phyloP scores from a whole-genome alignment of 106 monocot genomes.

The Allium cepa region DNA sequence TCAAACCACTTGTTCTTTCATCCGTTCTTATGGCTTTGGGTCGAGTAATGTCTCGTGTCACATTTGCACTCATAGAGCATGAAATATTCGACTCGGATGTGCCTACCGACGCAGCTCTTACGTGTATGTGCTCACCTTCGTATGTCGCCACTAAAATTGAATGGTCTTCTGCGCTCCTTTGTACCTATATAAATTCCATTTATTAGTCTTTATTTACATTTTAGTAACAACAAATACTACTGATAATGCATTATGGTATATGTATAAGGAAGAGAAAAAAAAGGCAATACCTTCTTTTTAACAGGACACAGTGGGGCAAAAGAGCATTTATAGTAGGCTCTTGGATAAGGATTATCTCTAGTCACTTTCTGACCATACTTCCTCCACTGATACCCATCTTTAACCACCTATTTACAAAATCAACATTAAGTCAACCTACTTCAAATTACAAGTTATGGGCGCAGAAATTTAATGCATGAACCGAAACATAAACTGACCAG shows the following conservation, averaged over 20 bases:
- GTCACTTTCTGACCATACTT: constrained; percentile 82
- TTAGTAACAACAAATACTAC: background rate
- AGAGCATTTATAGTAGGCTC: constrained; percentile 84
- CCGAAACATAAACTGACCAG: constrained; percentile 1
- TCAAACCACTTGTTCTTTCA: background rate
- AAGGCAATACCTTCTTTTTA: constrained; percentile 64
- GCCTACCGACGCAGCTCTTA: background rate
- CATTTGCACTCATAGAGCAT: constrained; percentile 10
- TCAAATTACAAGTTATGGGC: background rate
- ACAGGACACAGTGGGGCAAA: constrained; percentile 72
- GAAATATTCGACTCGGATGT: background rate
- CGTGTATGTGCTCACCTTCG: constrained; percentile 55
- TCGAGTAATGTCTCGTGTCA: constrained; percentile 26
- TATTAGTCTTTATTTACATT: background rate
- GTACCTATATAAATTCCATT: constrained; percentile 23
- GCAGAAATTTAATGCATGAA: background rate
- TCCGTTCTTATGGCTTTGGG: background rate
- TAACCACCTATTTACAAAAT: constrained; percentile 32
- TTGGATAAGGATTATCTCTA: constrained; percentile 68
- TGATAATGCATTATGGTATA: background rate
- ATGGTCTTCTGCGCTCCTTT: constrained; percentile 46
- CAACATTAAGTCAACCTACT: too few relatives aligned
- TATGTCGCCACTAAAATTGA: constrained; percentile 54
- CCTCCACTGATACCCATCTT: constrained; percentile 72
- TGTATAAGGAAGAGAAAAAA: background rate